Evolutionary conservation across 2,329 filamentous ascomycete genomes (phyloP), one percentile per base, ranked within the genome.

Genomic region (Chrysoporthe cubensis): DNA sequence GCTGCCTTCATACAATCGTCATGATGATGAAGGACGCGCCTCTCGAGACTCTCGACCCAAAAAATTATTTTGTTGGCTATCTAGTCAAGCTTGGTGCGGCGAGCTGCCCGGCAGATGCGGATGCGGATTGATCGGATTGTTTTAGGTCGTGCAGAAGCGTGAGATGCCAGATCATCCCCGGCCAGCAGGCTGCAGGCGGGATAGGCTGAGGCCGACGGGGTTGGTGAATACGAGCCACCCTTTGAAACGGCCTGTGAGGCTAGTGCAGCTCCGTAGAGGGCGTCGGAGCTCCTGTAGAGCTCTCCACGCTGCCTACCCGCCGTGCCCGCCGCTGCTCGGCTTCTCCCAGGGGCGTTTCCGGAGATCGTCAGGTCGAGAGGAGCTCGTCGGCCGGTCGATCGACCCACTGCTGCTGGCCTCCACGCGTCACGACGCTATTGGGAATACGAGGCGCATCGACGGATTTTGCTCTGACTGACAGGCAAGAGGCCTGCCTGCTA

Each of bases 71-170:
- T 52, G 21, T 26, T 32, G 4, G 50, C 50, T 11, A 54, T 54
- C 21, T 3, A 34, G 6, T 21, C n/a, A 26, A 16, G 21, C 32
- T 34, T 54, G 21, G 50, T 54, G 50, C 50, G 32, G 50, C 14
- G 48, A 26, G 21, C 26, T 26, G 26, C 11, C 50, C 50, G 50
- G 50, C 50, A 54, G 21, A 32, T 54, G 26, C 61, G 42, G 37
- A 46, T 44, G 62, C 48, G 44, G 26, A n/a, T 61, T 42, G 67
- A 21, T 52, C 42, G 62, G 66, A 37, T 48, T 54, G 66, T 66
- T 66, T 66, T 69, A 67, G 67, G 26, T 13, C 65, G 56, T 69
- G 67, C 67, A 69, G 65, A 62, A 69, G 64, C 60, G 48, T 61
- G 60, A 58, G 50, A 46, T 67, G 32, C 32, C 52, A 44, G 44